A percentile compares a stretch with the other conserved stretches of the same genome.
Conservation (phyloP, 2,329 filamentous ascomycete genomes). For the Botrytis byssoidea region DNA sequence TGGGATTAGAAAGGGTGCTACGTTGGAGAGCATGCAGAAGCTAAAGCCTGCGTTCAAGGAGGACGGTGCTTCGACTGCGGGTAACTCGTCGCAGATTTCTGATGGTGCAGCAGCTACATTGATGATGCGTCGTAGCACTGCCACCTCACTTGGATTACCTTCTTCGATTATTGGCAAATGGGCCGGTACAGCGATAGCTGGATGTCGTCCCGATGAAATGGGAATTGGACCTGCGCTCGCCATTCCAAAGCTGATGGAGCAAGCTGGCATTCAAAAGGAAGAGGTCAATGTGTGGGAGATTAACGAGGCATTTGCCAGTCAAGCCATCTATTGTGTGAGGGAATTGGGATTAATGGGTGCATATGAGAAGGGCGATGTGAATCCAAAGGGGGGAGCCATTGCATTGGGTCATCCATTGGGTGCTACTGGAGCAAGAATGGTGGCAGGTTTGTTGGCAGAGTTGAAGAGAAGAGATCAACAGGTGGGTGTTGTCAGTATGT, state of each 20-base stretch:
- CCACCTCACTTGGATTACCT: slow-evolving; percentile 67
- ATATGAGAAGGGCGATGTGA: slow-evolving; percentile 68
- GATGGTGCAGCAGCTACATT: slow-evolving; percentile 84
- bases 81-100: slow-evolving; percentile 81
- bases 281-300: slow-evolving; percentile 90
- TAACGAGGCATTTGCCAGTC: slow-evolving; percentile 76
- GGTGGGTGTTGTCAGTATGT: slow-evolving; percentile 89
- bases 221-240: slow-evolving; percentile 84
- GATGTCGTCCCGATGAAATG: slow-evolving; percentile 90
- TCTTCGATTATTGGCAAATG: slow-evolving; percentile 77
- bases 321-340: slow-evolving; percentile 68
- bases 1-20: slow-evolving; percentile 70
- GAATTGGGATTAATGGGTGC: slow-evolving; percentile 63
- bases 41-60: slow-evolving; percentile 83
- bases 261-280: slow-evolving; percentile 61
- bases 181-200: slow-evolving; percentile 71
- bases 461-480: slow-evolving; percentile 65
- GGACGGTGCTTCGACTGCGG: slow-evolving; percentile 76
- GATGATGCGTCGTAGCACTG: slow-evolving; percentile 81
- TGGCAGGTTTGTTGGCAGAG: slow-evolving; percentile 64
- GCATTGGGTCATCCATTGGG: slow-evolving; percentile 91
- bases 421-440: slow-evolving; percentile 80
- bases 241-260: slow-evolving; percentile 75
- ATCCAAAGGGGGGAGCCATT: slow-evolving; percentile 90
- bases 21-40: slow-evolving; percentile 67